These are phyloP conservation scores for Camellia oleifera DNA, from an alignment of 179 eudicot species.

Conservation along the genomic window DNA sequence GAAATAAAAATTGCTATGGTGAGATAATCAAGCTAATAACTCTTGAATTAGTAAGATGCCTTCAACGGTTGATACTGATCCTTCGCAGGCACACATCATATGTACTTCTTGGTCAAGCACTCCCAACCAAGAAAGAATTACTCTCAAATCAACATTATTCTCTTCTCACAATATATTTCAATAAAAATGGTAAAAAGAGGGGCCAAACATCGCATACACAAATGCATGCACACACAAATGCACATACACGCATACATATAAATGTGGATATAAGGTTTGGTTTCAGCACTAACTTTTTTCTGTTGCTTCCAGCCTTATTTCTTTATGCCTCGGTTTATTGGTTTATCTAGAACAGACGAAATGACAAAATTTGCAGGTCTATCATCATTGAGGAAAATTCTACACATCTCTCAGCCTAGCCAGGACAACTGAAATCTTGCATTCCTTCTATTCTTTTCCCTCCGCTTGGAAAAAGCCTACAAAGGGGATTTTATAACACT, in stretches of 20 bases:
- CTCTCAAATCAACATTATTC: not conserved
- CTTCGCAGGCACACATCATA: not conserved
- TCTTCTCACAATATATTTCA: not conserved
- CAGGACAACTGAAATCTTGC: not conserved
- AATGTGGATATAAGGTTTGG: not conserved
- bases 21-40: slow-evolving; percentile 3
- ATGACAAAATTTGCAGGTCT: not conserved
- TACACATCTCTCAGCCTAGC: not conserved
- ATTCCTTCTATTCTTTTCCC: not conserved
- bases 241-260: not conserved
- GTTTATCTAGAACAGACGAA: not conserved
- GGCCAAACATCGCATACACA: not conserved
- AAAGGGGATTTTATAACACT: not conserved
- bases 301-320: not conserved
- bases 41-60: not conserved
- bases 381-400: not conserved
- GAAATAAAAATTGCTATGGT: not conserved
- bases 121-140: not conserved
- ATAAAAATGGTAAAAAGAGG: not conserved
- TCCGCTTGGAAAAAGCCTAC: not conserved
- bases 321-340: not conserved
- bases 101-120: not conserved
- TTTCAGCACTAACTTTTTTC: not conserved
- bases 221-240: not conserved
- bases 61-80: not conserved